Evolutionary conservation across 2,329 filamentous ascomycete genomes (phyloP), one percentile per base, ranked within the genome.

Genomic region (Phaeosphaeria sp.): DNA sequence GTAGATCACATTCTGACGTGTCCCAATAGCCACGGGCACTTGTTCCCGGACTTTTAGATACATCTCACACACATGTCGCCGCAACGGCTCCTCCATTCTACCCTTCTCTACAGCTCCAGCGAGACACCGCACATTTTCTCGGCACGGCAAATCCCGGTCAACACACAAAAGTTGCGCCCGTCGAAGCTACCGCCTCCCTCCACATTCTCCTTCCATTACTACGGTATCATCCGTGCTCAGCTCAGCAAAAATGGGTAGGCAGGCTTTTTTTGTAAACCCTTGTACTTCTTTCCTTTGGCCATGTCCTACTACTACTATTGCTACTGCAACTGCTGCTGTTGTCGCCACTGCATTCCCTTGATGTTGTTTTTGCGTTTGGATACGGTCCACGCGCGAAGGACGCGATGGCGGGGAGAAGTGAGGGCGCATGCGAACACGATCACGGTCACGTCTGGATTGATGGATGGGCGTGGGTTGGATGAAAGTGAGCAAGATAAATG

Each of bases 31-130:
- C 71, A 74, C 60, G 69, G 70, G 46, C 68, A 73, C 59, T 63
- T 75, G 51, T 75, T 75, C 59, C 64, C 66, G 55, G 73, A 75
- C 57, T 75, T 75, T 47, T 74, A 71, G 61, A 60, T 49, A 57
- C n/a, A n/a, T n/a, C 51, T 36, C 27, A 57, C 18, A 36, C 30
- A 36, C 49, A 43, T 51, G 39, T 39, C 25, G 30, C 27, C 21
- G 22, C 20, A 46, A 27, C 40, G 45, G 50, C 40, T 53, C 39
- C 36, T 54, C 45, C 49, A 52, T 36, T 48, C 47, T 15, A 39
- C 36, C 48, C 36, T 49, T 33, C 33, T 44, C 52, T 43, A 21
- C 40, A 40, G 11, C 30, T 18, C 51, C n/a, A n/a, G n/a, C 53
- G 46, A 54, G 49, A 53, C 47, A 36, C 46, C n/a, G n/a, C n/a